Base-by-base conservation (phyloP, 768 basidiomycete species). In the Fistulinella prunicolor region DNA sequence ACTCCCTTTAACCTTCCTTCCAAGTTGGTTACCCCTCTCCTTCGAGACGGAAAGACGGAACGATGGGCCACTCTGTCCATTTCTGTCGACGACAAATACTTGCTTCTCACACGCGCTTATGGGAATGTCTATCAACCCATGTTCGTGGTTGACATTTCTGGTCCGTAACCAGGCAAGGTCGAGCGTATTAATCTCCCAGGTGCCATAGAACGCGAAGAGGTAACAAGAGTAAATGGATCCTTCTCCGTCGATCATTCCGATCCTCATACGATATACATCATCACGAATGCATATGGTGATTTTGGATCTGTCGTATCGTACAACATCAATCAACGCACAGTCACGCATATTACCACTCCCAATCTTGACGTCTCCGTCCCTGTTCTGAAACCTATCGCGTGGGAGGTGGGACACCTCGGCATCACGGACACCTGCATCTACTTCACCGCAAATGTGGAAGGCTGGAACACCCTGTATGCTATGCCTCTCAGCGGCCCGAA, bases 371-470 rank as follows among this genome's bases (percentile, higher is more conserved):
- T 59, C 9, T 48, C 53, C 6, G 47, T 74, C 28, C 59, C 59
- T 14, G 63, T 71, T 13, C 47, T 71, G 38, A 63, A 60, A 28
- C 66, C 69, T n/a, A 69, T 74, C 23, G 44, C 61, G 3, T 70
- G 73, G 70, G 64, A 66, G 26, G 61, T 68, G 9, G 22, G 16
- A 4, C 26, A 46, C 19, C 62, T 71, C 17, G 36, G 47, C 4
- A 61, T 68, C 47, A 62, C 67, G 0, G 39, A 59, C 1, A 51
- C 57, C 10, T 64, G 56, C 40, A 51, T 70, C 8, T 59, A 70
- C 50, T 70, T 74, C 29, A 50, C 43, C 0, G 70, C 70, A 8
- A 75, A 75, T 41, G 64, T 70, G 26, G 71, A 73, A 19, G 73
- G 73, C 3, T 74, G 68, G 63, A 58, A 46, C 38, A 56, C 50